Evolutionary conservation across 2,329 filamentous ascomycete genomes (phyloP).

Genomic region (Helotiales sp.): DNA sequence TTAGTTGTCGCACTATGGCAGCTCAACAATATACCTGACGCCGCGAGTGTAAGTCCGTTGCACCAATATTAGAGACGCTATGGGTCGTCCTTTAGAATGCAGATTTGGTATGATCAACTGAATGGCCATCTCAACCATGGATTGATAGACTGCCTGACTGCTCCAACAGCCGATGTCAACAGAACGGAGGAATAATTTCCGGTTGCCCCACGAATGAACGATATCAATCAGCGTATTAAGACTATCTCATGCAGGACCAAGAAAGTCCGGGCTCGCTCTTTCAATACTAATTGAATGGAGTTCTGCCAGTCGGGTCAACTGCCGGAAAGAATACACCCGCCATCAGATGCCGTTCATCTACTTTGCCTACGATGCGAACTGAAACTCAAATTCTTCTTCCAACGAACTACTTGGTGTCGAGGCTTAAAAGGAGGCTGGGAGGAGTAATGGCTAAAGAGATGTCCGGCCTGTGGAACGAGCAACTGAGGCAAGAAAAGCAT

Average conservation of each 20-base stretch:
- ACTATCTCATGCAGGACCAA: not conserved
- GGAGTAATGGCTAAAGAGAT: conserved; percentile 6
- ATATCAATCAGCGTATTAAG: not conserved
- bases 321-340: not conserved
- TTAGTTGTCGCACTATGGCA: conserved; percentile 11
- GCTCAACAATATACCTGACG: conserved; percentile 4
- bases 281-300: conserved; percentile 3
- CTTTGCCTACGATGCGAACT: not conserved
- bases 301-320: conserved; percentile 6
- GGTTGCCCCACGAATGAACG: not conserved
- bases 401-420: not conserved
- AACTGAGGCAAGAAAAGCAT: conserved; percentile 9
- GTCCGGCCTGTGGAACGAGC: not conserved
- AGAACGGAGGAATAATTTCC: not conserved
- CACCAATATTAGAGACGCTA: not conserved
- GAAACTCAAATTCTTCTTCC: conserved; percentile 1
- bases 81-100: not conserved
- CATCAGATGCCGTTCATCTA: not conserved
- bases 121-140: not conserved
- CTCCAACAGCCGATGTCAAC: not conserved
- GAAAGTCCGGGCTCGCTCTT: not conserved
- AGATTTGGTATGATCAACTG: not conserved
- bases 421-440: not conserved
- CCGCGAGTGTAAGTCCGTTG: not conserved
- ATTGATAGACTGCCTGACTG: not conserved